Evolutionary conservation across 805 yeast species (phyloP).

Genomic region (Saccharomyces paradoxus): DNA sequence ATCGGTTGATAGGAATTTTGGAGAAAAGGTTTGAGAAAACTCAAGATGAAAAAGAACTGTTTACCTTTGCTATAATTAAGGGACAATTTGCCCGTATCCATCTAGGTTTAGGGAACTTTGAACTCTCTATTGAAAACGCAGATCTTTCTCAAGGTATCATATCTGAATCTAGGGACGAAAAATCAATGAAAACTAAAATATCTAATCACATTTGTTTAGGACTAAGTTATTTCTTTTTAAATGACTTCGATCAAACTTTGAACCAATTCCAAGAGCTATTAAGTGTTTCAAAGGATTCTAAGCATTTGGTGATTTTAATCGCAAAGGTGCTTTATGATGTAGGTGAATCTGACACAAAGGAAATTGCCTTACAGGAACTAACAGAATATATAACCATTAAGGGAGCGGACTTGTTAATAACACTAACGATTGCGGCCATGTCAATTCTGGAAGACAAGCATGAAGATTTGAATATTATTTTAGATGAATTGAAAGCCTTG

Average conservation of each 20-base stretch:
- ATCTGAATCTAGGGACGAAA: constrained; percentile 33
- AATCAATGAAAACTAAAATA: constrained; percentile 31
- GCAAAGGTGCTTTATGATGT: constrained; percentile 74
- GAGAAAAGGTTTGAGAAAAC: constrained; percentile 50
- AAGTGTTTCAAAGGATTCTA: constrained; percentile 46
- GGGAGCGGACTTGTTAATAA: constrained; percentile 61
- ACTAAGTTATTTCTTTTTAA: constrained; percentile 53
- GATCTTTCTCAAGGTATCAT: constrained; percentile 45
- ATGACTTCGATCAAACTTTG: constrained; percentile 57
- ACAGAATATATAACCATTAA: constrained; percentile 52
- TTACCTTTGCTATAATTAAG: constrained; percentile 50
- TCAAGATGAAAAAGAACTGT: constrained; percentile 41
- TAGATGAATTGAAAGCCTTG: constrained; percentile 52
- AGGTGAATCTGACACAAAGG: constrained; percentile 67
- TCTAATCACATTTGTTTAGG: constrained; percentile 71
- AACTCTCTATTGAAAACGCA: constrained; percentile 52
- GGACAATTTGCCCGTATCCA: constrained; percentile 65
- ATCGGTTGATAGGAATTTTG: constrained; percentile 38
- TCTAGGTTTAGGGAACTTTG: constrained; percentile 52
- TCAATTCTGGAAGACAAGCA: constrained; percentile 53
- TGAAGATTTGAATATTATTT: constrained; percentile 52
- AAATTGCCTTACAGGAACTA: constrained; percentile 78
- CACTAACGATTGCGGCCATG: constrained; percentile 73
- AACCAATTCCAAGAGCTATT: constrained; percentile 61
- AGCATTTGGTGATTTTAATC: constrained; percentile 59